Conservation (phyloP, 129 eudicot species). For the Oenanthe sinensis region DNA sequence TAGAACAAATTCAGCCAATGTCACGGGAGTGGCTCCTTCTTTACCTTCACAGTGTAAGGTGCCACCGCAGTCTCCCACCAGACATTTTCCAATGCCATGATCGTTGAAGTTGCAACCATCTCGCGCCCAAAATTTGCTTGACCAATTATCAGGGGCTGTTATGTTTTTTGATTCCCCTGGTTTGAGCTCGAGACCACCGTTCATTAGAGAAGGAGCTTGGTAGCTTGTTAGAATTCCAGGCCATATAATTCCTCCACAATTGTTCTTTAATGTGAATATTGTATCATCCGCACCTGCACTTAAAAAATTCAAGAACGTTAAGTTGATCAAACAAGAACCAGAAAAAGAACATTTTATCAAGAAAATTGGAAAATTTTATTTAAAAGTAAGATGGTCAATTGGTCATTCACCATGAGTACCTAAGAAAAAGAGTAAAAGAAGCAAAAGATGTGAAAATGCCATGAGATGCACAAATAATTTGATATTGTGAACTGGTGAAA, state of each 20-base stretch:
- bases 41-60: slow-evolving; percentile 43
- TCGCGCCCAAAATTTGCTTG: slow-evolving; percentile 70
- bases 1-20: slow-evolving; percentile 54
- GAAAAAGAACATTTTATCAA: neutral
- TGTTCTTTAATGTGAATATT: slow-evolving; percentile 49
- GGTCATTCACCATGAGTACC: neutral
- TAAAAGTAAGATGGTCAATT: neutral
- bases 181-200: slow-evolving; percentile 48
- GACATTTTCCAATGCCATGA: slow-evolving; percentile 39
- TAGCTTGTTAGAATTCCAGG: slow-evolving; percentile 46
- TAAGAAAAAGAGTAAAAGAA: neutral
- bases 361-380: neutral
- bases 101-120: slow-evolving; percentile 38
- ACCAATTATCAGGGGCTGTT: slow-evolving; percentile 49
- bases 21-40: slow-evolving; percentile 55
- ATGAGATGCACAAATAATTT: neutral
- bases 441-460: neutral
- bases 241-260: slow-evolving; percentile 45
- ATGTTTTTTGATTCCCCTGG: slow-evolving; percentile 18
- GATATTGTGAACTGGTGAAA: neutral
- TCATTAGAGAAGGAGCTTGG: slow-evolving; percentile 33
- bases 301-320: neutral
- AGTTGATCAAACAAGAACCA: neutral
- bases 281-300: slow-evolving; percentile 42
- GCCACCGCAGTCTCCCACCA: slow-evolving; percentile 56